Conservation (phyloP, 108 stramenopile species). For the Cyclotella baltica region DNA sequence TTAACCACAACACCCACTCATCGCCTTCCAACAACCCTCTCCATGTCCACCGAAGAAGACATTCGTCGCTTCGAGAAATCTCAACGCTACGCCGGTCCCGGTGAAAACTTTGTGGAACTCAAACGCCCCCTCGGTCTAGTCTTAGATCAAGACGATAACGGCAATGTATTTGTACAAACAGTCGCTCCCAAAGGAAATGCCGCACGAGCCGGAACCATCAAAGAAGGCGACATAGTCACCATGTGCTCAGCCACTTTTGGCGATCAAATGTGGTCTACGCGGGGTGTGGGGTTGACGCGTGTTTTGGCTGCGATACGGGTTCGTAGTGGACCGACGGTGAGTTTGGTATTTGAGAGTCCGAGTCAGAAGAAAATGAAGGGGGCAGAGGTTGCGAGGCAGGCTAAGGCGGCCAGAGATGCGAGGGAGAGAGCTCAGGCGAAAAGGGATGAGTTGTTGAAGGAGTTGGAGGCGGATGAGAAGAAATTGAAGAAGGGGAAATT, state of each 20-base stretch:
- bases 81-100: conserved; percentile 64
- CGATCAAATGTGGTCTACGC: conserved; percentile 93
- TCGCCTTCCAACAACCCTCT: background rate
- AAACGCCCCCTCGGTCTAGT: conserved; percentile 92
- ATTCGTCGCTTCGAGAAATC: conserved; percentile 69
- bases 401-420: conserved; percentile 75
- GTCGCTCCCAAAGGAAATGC: conserved; percentile 93
- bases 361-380: conserved; percentile 67
- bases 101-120: conserved; percentile 92
- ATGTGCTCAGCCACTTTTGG: conserved; percentile 98
- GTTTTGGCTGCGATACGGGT: conserved; percentile 94
- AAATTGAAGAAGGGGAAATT: conserved; percentile 89
- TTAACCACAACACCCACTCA: background rate
- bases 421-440: conserved; percentile 76
- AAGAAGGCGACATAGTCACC: conserved; percentile 91
- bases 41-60: conserved; percentile 62
- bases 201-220: conserved; percentile 86
- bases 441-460: conserved; percentile 76
- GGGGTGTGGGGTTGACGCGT: conserved; percentile 89
- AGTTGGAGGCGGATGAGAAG: conserved; percentile 84
- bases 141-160: conserved; percentile 88
- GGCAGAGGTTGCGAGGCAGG: conserved; percentile 66
- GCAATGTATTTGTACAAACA: conserved; percentile 91
- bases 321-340: conserved; percentile 81
- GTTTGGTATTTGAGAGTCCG: conserved; percentile 80